Conservation (phyloP, 2,329 filamentous ascomycete genomes). For the Aspergillus pseudotamarii region DNA sequence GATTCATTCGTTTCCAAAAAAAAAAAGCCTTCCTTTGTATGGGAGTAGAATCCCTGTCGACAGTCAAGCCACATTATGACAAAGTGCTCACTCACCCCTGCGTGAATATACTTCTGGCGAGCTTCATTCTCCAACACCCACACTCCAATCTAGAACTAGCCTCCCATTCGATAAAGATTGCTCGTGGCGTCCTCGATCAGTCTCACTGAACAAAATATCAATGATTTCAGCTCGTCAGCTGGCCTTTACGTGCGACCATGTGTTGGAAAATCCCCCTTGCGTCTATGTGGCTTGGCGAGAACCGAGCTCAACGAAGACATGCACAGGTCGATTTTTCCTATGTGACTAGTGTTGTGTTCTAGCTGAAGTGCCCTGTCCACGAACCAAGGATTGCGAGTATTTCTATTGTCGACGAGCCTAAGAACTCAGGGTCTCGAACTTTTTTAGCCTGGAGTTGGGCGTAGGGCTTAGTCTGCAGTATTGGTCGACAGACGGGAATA, state of each 20-base stretch:
- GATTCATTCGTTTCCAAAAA: neutral
- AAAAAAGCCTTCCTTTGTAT: neutral
- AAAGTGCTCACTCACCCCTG: neutral
- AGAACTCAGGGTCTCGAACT: neutral
- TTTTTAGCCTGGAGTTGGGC: neutral
- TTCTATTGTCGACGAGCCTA: neutral
- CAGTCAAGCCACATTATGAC: neutral
- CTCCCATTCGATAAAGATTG: neutral
- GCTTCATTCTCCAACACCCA: neutral
- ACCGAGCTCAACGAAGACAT: neutral
- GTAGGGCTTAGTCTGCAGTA: neutral
- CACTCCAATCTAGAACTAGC: neutral
- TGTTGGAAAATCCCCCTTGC: neutral
- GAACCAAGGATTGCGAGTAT: neutral
- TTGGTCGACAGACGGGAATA: too few species aligned
- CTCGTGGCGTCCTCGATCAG: neutral
- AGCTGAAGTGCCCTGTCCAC: neutral
- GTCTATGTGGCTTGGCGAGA: neutral
- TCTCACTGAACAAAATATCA: neutral
- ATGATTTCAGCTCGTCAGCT: neutral
- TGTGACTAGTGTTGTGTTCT: neutral
- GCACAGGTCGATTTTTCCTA: neutral
- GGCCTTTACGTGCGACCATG: neutral
- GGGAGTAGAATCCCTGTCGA: neutral
- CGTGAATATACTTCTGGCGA: neutral